phyloP scores from a whole-genome alignment of 768 basidiomycete genomes.

The Boletus reticuloceps region DNA sequence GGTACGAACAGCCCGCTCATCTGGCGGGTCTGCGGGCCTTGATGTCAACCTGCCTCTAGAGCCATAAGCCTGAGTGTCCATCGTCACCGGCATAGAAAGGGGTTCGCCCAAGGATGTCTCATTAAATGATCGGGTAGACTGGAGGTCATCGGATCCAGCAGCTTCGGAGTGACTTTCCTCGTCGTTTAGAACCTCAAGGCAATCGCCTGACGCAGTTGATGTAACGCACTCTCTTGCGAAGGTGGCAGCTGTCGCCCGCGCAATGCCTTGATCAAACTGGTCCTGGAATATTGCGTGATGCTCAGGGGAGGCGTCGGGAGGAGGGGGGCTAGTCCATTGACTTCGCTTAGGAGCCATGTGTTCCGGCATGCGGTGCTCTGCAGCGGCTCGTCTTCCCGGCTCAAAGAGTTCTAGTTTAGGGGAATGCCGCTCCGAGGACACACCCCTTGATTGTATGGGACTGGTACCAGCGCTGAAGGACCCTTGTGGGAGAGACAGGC shows the following conservation, averaged over 20 bases:
- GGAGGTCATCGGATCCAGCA: constrained; percentile 65
- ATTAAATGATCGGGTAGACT: constrained; percentile 64
- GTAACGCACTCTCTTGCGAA: constrained; percentile 54
- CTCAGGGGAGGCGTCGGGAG: constrained; percentile 66
- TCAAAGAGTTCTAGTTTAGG: constrained; percentile 50
- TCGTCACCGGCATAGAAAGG: constrained; percentile 10
- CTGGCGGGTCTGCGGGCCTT: constrained; percentile 6
- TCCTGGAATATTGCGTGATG: constrained; percentile 68
- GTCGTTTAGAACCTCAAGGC: constrained; percentile 60
- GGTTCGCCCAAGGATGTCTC: constrained; percentile 40
- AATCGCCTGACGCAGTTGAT: constrained; percentile 56
- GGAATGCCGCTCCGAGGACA: constrained; percentile 47
- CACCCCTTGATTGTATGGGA: constrained; percentile 49
- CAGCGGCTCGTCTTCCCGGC: constrained; percentile 33
- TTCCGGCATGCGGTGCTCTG: constrained; percentile 44
- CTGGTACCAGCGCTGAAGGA: constrained; percentile 68
- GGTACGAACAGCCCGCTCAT: constrained; percentile 1
- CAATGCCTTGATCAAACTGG: constrained; percentile 61
- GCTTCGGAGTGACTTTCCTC: constrained; percentile 59
- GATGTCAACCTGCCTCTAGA: constrained; percentile 29
- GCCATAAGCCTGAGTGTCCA: constrained; percentile 5
- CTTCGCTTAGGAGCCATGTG: constrained; percentile 80
- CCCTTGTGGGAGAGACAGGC: constrained; percentile 55
- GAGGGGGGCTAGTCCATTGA: constrained; percentile 86
- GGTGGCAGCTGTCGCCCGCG: constrained; percentile 64